Evolutionary conservation across 176 grass and related monocot species (phyloP).

Genomic region (Cenchrus fungigraminus): DNA sequence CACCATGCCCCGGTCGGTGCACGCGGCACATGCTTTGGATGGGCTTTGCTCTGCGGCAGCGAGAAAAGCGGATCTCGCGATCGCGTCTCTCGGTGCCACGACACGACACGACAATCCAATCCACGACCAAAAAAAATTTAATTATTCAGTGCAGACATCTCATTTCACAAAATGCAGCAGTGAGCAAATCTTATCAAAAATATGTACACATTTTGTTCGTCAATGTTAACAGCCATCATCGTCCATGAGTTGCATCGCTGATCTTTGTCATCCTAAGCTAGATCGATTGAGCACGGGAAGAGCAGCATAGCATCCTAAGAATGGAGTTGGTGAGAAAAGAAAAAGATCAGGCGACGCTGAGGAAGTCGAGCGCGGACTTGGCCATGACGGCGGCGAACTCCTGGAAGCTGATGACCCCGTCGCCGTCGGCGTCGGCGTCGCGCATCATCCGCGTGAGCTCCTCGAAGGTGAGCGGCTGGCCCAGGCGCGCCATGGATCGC

Average conservation of each 20-base stretch:
- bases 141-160: neutral
- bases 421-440: conserved; percentile 70
- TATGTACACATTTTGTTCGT: conserved; percentile 4
- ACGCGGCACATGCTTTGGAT: neutral
- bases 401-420: conserved; percentile 75
- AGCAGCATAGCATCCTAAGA: neutral
- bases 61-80: conserved; percentile 34
- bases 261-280: conserved; percentile 3
- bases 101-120: neutral
- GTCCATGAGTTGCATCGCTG: neutral
- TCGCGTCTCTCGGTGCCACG: neutral
- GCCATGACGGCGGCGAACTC: conserved; percentile 79
- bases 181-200: neutral
- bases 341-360: conserved; percentile 53
- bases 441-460: conserved; percentile 76
- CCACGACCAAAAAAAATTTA: neutral
- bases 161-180: neutral
- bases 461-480: conserved; percentile 74
- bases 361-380: conserved; percentile 77
- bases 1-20: neutral
- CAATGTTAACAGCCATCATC: neutral
- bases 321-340: neutral
- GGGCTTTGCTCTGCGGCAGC: neutral
- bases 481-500: conserved; percentile 65
- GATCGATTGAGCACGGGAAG: neutral